A percentile compares a stretch with the other conserved stretches of the same genome.
These are phyloP conservation scores for Thuja plicata DNA, from an alignment of 83 land plant species.

Conservation along the genomic window DNA sequence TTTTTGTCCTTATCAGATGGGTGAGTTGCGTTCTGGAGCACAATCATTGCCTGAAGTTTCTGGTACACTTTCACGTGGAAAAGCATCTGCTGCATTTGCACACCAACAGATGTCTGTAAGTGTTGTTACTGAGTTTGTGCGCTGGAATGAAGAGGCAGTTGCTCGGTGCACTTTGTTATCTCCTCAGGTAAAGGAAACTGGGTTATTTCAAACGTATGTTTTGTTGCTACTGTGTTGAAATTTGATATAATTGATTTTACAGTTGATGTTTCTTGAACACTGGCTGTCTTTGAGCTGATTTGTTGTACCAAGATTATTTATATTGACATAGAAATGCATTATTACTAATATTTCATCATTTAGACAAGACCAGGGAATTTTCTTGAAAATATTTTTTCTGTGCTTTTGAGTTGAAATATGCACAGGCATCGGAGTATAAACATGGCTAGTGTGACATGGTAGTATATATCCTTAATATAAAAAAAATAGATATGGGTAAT, in stretches of 20 bases:
- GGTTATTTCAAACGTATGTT: not conserved
- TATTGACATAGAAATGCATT: not conserved
- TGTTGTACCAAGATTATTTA: not conserved
- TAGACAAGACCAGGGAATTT: not conserved
- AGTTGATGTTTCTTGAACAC: not conserved
- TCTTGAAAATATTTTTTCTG: not conserved
- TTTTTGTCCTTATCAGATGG: slow-evolving; percentile 44
- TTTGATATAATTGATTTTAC: not conserved
- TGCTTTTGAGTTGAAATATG: not conserved
- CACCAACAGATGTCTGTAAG: slow-evolving; percentile 85
- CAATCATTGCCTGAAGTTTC: slow-evolving; percentile 55
- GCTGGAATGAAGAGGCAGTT: slow-evolving; percentile 99
- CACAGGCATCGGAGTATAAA: not conserved
- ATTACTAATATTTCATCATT: not conserved
- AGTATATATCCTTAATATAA: not conserved
- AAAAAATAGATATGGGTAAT: not conserved
- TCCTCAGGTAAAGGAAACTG: slow-evolving; percentile 53
- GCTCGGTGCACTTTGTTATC: slow-evolving; percentile 87
- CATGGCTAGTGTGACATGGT: not conserved
- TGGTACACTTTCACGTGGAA: slow-evolving; percentile 54
- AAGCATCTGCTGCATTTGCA: slow-evolving; percentile 51
- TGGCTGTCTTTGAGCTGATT: not conserved
- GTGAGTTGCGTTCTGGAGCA: slow-evolving; percentile 62
- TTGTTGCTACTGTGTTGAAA: not conserved
- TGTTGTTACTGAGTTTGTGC: slow-evolving; percentile 91